phyloP scores from a whole-genome alignment of 306 rosid species.

The Pterocarpus santalinus region DNA sequence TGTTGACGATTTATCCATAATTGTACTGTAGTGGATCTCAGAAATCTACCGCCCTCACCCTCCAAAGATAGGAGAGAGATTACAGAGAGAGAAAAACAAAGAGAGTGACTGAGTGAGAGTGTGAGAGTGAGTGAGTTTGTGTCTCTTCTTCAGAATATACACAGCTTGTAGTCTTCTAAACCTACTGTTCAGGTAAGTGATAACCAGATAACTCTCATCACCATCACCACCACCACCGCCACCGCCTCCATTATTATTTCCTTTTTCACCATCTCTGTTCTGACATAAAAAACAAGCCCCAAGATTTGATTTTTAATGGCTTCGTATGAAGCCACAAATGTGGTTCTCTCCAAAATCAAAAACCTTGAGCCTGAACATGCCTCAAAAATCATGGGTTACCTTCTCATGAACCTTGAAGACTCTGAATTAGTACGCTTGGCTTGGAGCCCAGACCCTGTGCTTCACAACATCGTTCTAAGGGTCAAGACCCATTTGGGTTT shows the following conservation, averaged over 20 bases:
- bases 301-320: conserved; percentile 59
- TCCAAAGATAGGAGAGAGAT: conserved; percentile 62
- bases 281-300: not conserved
- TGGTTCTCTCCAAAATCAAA: conserved; percentile 75
- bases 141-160: conserved; percentile 13
- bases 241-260: not conserved
- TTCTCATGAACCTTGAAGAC: conserved; percentile 77
- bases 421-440: conserved; percentile 77
- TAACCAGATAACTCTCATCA: conserved; percentile 19
- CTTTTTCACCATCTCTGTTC: too few species aligned
- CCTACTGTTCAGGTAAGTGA: conserved; percentile 53
- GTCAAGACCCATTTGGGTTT: conserved; percentile 72
- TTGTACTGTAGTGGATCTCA: conserved; percentile 48
- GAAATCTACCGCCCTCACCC: conserved; percentile 54
- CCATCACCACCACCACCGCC: not conserved
- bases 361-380: conserved; percentile 85
- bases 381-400: conserved; percentile 88
- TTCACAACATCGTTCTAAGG: conserved; percentile 63
- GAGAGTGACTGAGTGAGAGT: conserved; percentile 29
- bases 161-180: conserved; percentile 43
- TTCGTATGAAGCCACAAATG: conserved; percentile 72
- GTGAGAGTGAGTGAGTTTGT: not conserved
- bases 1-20: conserved; percentile 48
- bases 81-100: conserved; percentile 51
- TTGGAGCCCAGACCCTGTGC: conserved; percentile 71